Percentiles rank a stretch among this genome's conserved stretches.
phyloP scores from a whole-genome alignment of 2,329 filamentous ascomycete species.

The Scorias spongiosa region DNA sequence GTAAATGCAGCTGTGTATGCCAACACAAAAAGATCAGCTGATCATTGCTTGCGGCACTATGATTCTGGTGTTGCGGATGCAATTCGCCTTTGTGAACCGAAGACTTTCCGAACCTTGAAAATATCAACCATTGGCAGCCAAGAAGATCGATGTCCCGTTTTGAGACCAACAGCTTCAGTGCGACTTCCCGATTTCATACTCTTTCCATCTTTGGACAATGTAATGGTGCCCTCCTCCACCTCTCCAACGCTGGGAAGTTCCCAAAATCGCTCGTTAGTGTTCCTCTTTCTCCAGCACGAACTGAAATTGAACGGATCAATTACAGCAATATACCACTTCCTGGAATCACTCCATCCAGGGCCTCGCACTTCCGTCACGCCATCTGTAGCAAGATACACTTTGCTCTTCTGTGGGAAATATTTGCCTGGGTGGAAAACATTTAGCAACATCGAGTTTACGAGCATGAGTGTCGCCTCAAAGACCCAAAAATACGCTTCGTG shows the following conservation, averaged over 20 bases:
- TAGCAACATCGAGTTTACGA: conserved; percentile 35
- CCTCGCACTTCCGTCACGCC: conserved; percentile 32
- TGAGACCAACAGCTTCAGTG: not conserved
- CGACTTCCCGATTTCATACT: not conserved
- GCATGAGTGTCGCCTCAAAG: conserved; percentile 39
- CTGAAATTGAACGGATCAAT: conserved; percentile 17
- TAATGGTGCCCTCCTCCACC: not conserved
- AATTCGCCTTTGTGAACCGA: too few species aligned
- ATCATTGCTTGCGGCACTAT: too few species aligned
- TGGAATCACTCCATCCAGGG: conserved; percentile 12
- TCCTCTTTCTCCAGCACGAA: conserved; percentile 11
- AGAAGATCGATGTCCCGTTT: not conserved
- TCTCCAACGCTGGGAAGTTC: conserved; percentile 2
- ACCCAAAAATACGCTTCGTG: conserved; percentile 41
- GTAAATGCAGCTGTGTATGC: not conserved
- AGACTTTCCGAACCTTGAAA: not conserved
- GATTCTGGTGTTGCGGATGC: too few species aligned
- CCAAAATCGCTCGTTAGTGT: conserved; percentile 13
- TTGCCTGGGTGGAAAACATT: conserved; percentile 37
- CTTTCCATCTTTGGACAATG: not conserved
- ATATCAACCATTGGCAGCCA: not conserved
- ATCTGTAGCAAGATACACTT: conserved; percentile 34
- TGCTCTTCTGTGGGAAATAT: conserved; percentile 34
- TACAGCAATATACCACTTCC: conserved; percentile 11
- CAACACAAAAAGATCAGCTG: too few species aligned